These are phyloP conservation scores for Anacardium occidentale DNA, from an alignment of 345 rosid genomes.

Conservation along the genomic window DNA sequence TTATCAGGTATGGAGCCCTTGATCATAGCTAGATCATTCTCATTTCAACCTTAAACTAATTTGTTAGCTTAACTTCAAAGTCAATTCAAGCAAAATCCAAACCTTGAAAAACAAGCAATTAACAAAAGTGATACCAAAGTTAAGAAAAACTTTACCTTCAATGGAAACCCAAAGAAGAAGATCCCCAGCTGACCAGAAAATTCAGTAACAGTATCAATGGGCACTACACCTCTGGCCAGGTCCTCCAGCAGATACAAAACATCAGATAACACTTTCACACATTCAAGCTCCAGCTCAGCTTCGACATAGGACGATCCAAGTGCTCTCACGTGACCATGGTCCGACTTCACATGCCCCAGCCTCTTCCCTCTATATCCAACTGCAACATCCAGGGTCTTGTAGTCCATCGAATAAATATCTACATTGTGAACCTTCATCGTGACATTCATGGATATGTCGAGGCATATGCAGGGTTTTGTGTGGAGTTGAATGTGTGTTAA, in stretches of 20 bases:
- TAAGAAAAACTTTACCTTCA: constrained; percentile 45
- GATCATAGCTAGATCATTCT: too few species aligned
- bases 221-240: constrained; percentile 45
- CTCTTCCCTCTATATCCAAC: constrained; percentile 62
- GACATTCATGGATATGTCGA: constrained; percentile 56
- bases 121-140: background rate
- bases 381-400: constrained; percentile 48
- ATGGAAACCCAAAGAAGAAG: constrained; percentile 51
- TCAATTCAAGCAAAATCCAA: background rate
- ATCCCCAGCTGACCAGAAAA: constrained; percentile 61
- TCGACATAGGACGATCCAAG: constrained; percentile 57
- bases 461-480: constrained; percentile 38
- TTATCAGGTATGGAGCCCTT: too few species aligned
- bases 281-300: constrained; percentile 59
- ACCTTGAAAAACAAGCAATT: background rate
- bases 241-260: constrained; percentile 52
- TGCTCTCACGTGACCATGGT: constrained; percentile 60
- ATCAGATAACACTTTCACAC: constrained; percentile 58
- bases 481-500: constrained; percentile 50
- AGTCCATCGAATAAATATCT: constrained; percentile 72
- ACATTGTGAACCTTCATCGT: constrained; percentile 59
- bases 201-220: constrained; percentile 58
- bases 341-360: constrained; percentile 67
- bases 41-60: background rate
- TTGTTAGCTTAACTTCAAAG: background rate